Conservation (phyloP, 345 rosid species). For the Heritiera littoralis region DNA sequence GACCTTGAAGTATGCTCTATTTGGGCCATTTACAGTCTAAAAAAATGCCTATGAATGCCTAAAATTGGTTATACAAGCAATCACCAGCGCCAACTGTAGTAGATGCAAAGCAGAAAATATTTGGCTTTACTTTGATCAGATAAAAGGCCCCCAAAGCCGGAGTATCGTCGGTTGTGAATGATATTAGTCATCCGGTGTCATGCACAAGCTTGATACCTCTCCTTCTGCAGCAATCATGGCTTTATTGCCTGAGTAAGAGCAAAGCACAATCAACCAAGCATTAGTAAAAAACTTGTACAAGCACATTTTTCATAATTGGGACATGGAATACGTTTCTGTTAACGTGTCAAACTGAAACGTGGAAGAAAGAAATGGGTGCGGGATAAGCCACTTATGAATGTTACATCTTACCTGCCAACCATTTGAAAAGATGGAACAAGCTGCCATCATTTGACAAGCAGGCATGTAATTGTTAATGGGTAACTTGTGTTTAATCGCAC, state of each 20-base stretch:
- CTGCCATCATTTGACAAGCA: slow-evolving; percentile 11
- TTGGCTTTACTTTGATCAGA: slow-evolving; percentile 6
- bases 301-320: not conserved
- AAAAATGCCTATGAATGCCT: not conserved
- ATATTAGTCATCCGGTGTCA: not conserved
- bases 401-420: not conserved
- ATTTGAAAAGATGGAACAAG: not conserved
- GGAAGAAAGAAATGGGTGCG: not conserved
- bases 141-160: slow-evolving; percentile 6
- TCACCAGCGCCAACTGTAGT: not conserved
- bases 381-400: not conserved
- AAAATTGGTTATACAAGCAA: slow-evolving; percentile 8
- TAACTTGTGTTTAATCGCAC: not conserved
- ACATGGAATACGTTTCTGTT: not conserved
- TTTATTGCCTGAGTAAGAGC: slow-evolving; percentile 5
- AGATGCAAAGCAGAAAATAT: not conserved
- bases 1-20: not conserved
- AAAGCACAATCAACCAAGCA: not conserved
- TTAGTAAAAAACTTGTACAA: not conserved
- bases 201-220: not conserved
- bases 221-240: slow-evolving; percentile 7
- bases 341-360: not conserved
- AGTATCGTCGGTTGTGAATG: not conserved
- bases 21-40: not conserved
- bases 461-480: not conserved